Evolutionary conservation across 2,329 filamentous ascomycete genomes (phyloP).

Genomic region (Xylariaceae sp.): DNA sequence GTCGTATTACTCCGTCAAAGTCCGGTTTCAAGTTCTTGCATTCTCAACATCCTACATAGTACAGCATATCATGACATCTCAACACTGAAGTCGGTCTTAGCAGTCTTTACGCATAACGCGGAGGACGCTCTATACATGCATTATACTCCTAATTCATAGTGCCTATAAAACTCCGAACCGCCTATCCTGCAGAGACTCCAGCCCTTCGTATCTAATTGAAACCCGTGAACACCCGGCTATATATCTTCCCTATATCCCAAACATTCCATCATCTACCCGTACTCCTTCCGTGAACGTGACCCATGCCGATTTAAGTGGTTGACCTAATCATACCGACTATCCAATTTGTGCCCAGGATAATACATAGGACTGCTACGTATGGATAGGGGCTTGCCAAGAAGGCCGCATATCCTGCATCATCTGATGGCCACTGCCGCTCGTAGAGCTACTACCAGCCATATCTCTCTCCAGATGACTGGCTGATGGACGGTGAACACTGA

Average conservation of each 20-base stretch:
- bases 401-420: conserved; percentile 5
- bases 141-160: neutral
- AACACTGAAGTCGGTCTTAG: too few relatives aligned
- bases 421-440: conserved; percentile 16
- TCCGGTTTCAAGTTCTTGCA: too few relatives aligned
- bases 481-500: conserved; percentile 34
- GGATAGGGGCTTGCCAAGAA: conserved; percentile 49
- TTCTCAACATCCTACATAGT: too few relatives aligned
- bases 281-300: neutral
- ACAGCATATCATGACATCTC: too few relatives aligned
- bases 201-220: neutral
- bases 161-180: neutral
- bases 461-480: conserved; percentile 36
- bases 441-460: conserved; percentile 10
- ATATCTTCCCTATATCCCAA: neutral
- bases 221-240: neutral
- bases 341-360: conserved; percentile 20
- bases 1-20: too few relatives aligned
- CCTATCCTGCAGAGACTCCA: neutral
- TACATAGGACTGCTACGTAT: conserved; percentile 40
- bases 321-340: neutral
- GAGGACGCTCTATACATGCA: neutral
- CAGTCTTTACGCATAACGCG: too few relatives aligned
- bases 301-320: neutral
- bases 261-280: neutral